A percentile compares a stretch with the other conserved stretches of the same genome.
phyloP scores from a whole-genome alignment of 805 yeast genomes.

The Diddensiella caesifluorescens region DNA sequence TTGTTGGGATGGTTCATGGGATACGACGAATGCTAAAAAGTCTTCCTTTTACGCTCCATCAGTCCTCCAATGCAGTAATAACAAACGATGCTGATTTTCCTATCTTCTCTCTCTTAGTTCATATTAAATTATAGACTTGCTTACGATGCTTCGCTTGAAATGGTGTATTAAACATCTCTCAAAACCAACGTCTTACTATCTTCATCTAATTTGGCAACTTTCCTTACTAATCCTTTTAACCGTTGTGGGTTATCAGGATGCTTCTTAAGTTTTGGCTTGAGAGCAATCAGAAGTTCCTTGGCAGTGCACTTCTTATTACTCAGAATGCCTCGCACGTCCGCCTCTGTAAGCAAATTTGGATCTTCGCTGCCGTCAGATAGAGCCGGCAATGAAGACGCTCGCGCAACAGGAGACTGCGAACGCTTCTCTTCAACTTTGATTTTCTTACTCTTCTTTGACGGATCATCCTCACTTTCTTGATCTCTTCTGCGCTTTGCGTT shows the following conservation, averaged over 20 bases:
- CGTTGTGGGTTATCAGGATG: constrained; percentile 60
- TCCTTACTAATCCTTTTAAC: constrained; percentile 53
- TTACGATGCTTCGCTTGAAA: too few relatives aligned
- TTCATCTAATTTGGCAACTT: constrained; percentile 49
- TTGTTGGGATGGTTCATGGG: constrained; percentile 64
- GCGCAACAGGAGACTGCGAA: constrained; percentile 11
- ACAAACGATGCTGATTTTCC: constrained; percentile 1
- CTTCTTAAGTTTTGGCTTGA: constrained; percentile 56
- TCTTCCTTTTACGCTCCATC: constrained; percentile 13
- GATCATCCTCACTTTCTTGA: constrained; percentile 34
- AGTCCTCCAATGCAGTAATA: constrained; percentile 3
- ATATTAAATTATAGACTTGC: too few relatives aligned
- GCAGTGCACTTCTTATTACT: constrained; percentile 42
- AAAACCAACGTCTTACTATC: constrained; percentile 36
- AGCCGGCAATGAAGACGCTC: constrained; percentile 34
- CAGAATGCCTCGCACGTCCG: constrained; percentile 65
- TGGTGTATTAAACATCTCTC: too few relatives aligned
- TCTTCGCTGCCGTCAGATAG: constrained; percentile 28
- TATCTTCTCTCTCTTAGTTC: too few relatives aligned
- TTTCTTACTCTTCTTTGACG: constrained; percentile 29
- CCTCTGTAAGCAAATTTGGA: constrained; percentile 52
- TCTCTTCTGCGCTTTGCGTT: constrained; percentile 37
- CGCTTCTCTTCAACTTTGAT: constrained; percentile 21
- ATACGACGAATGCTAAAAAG: constrained; percentile 6
- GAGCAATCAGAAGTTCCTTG: constrained; percentile 55